Evolutionary conservation across 305 asterid species (phyloP), one percentile per base, ranked within the genome.

Genomic region (Fraxinus xanthoxyloides): DNA sequence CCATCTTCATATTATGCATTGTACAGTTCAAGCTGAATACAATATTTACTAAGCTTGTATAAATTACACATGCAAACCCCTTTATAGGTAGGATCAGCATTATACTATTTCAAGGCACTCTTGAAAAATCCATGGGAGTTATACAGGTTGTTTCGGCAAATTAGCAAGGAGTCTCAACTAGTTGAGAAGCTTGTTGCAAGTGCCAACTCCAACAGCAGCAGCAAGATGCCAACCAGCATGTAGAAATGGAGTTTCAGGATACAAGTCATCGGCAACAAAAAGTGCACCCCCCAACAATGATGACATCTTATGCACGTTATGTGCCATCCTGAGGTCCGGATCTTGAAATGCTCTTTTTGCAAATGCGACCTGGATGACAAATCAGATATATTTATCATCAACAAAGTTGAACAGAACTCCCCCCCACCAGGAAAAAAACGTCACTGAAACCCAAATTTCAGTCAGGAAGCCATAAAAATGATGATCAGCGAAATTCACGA

Each of bases 151-250:
- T 91, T 86, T 95, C 95, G 95, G 84, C 97, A 81, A 89, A 92
- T 95, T 90, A 70, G 76, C 51, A 76, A 70, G 65, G 74, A 59
- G 28, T 30, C 54, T 1, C 13, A 15, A 21, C 75, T 88, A 89
- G 75, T 90, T 89, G 75, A 94, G 85, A 79, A 94, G 97, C 83
- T 93, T 93, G 92, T 94, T 94, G 84, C 95, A 93, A 79, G 98
- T 91, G 86, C 89, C 75, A 32, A 94, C 97, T 65, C 97, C 97
- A 65, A 92, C 76, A 76, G 98, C 97, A 87, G 98, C 98, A 77
- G 98, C 97, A 83, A 94, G 90, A 87, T 93, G 98, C 98, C 98
- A 94, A 80, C 93, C 97, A 77, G 97, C 97, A 85, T 94, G 98
- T 34, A 94, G 89, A 79, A 83, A 94, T 36, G 98, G 97, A 70